Conservation (phyloP, 78 protist genomes). For the Anaeramoeba ignava region DNA sequence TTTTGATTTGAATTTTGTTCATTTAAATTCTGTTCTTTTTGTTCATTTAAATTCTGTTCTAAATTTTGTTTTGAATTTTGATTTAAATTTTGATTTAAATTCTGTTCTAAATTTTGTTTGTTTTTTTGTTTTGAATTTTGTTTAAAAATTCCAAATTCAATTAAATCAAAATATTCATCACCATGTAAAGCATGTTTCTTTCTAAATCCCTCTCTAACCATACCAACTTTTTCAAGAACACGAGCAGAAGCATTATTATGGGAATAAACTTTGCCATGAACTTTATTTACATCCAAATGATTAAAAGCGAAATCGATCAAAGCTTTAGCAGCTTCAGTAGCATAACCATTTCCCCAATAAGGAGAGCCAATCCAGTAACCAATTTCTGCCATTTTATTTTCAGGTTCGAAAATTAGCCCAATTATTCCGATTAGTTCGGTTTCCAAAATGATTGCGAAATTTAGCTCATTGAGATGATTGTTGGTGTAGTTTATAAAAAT, state of each 20-base stretch:
- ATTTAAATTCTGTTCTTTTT: no score
- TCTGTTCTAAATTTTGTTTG: no score
- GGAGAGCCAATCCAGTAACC: conserved; percentile 3
- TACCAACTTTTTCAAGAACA: not conserved
- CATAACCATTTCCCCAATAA: not conserved
- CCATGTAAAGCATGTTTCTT: not conserved
- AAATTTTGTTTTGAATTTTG: no score
- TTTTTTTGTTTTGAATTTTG: no score
- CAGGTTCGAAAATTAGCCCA: not conserved
- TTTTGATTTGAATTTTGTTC: no score
- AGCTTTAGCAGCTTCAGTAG: not conserved
- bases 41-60: no score
- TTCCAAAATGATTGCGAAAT: no score
- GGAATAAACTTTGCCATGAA: not conserved
- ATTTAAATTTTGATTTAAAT: no score
- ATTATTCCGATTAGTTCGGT: not conserved
- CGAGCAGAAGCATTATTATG: not conserved
- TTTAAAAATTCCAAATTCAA: not conserved
- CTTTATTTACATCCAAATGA: not conserved
- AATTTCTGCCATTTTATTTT: not conserved
- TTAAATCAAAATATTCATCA: not conserved
- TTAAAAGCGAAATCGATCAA: not conserved
- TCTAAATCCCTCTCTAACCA: not conserved
- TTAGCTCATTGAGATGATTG: no score
- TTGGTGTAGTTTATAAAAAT: no score